Base-by-base conservation (phyloP, 2,329 filamentous ascomycete genomes). In the Calonectria henricotiae region DNA sequence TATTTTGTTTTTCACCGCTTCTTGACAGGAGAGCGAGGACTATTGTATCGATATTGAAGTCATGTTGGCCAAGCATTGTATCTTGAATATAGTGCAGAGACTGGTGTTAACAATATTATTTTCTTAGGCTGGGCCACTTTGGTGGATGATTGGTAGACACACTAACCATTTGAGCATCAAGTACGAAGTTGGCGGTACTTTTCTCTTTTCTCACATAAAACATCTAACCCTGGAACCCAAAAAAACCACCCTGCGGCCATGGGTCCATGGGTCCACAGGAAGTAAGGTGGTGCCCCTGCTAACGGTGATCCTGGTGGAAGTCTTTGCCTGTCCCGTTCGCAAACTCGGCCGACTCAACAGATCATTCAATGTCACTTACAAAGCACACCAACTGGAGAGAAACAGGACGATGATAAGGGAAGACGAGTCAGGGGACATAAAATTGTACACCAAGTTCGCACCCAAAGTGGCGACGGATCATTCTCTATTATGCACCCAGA, bases 401-500 rank as follows among this genome's bases (percentile, higher is more conserved):
- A 5, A 49, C 8, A 23, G 2, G 51, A 46, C 3, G 23, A 25
- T 15, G 15, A 55, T 39, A 15, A 39, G 37, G 32, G 51, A 13
- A 58, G 51, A 58, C 35, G 37, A 58, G 51, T 39, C 39, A 58
- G 37, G 20, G 35, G 51, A 39, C 51, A 65, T 25, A 23, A 61
- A 60, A 43, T 30, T 41, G 46, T 64, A 61, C 67, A 74, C 60
- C 55, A 68, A 61, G 61, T 63, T 64, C 68, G 64, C 68, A 68
- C 71, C 74, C 70, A 71, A 71, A 69, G 69, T 70, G 70, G 72
- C 72, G 67, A 78, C 76, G 68, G 58, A 68, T 72, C 73, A 77
- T 74, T 78, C 72, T 77, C 76, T 78, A 77, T 77, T 78, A 78
- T 78, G 76, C 76, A 78, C 75, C 76, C 71, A 69, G 62, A 74